phyloP scores from a whole-genome alignment of 176 grass and related monocot species.

The Oryza brachyantha region DNA sequence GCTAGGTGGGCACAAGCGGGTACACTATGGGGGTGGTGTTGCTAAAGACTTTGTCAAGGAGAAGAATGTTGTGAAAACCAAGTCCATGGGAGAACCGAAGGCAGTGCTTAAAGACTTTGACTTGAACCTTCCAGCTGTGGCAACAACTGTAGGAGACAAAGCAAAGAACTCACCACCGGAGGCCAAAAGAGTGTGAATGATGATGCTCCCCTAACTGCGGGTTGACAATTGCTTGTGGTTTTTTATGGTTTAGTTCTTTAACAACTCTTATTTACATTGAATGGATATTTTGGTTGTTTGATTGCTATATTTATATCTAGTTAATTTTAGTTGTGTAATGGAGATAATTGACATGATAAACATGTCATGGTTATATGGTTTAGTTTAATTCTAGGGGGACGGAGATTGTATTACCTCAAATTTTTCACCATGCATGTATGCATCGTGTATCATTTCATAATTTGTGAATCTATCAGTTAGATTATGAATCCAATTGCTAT shows the following conservation, averaged over 20 bases:
- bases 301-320: background rate
- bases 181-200: slow-evolving; percentile 40
- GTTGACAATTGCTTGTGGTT: background rate
- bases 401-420: too few species aligned
- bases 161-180: slow-evolving; percentile 20
- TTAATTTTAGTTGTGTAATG: background rate
- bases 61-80: slow-evolving; percentile 11
- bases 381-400: too few species aligned
- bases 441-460: background rate
- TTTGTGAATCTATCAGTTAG: background rate
- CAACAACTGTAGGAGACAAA: background rate
- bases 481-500: slow-evolving; percentile 23
- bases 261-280: slow-evolving; percentile 6
- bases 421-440: too few species aligned
- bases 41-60: background rate
- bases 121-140: slow-evolving; percentile 48
- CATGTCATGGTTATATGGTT: too few species aligned
- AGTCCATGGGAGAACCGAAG: background rate
- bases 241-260: background rate
- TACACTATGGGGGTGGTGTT: slow-evolving; percentile 56
- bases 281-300: slow-evolving; percentile 41
- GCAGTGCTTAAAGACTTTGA: slow-evolving; percentile 46
- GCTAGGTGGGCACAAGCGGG: slow-evolving; percentile 81
- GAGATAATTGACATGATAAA: slow-evolving; percentile 14
- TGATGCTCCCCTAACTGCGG: slow-evolving; percentile 15